A percentile compares a stretch with the other conserved stretches of the same genome.
Evolutionary conservation across 352 stramenopile species (phyloP).

Genomic region (Pythium diclinum): DNA sequence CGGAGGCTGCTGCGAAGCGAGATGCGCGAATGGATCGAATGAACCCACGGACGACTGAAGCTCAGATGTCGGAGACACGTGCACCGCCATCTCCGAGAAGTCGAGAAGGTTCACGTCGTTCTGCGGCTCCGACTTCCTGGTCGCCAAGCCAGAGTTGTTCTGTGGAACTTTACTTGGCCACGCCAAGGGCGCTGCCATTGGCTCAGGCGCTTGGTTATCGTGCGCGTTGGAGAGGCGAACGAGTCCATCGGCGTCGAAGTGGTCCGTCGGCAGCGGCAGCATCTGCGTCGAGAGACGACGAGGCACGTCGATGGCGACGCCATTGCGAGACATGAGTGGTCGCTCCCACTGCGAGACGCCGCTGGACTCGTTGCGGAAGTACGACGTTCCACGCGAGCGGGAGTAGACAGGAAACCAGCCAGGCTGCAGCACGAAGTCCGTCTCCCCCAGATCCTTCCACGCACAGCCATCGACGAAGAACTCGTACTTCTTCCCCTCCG

Average conservation of each 20-base stretch:
- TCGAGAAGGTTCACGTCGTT: constrained; percentile 58
- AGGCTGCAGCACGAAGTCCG: constrained; percentile 76
- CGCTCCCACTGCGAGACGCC: constrained; percentile 75
- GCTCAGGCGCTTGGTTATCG: constrained; percentile 18
- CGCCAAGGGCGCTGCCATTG: neutral
- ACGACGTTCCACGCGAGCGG: constrained; percentile 62
- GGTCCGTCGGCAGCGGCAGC: constrained; percentile 17
- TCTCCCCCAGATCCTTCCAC: constrained; percentile 72
- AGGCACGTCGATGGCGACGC: constrained; percentile 31
- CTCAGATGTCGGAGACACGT: constrained; percentile 38
- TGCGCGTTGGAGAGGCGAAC: constrained; percentile 17
- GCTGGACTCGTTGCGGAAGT: constrained; percentile 70
- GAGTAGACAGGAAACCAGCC: constrained; percentile 81
- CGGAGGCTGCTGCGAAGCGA: constrained; percentile 17
- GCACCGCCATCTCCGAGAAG: constrained; percentile 57
- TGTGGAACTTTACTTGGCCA: neutral
- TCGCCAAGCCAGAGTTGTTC: neutral
- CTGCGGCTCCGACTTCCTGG: neutral
- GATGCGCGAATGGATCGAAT: constrained; percentile 44
- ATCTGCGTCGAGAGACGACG: constrained; percentile 23
- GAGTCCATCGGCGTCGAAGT: constrained; percentile 24
- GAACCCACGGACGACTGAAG: constrained; percentile 19
- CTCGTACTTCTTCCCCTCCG: constrained; percentile 65
- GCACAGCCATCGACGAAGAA: constrained; percentile 73
- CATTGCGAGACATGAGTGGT: constrained; percentile 55